phyloP scores from a whole-genome alignment of 2,329 filamentous ascomycete genomes.

The Phialophora tarda region DNA sequence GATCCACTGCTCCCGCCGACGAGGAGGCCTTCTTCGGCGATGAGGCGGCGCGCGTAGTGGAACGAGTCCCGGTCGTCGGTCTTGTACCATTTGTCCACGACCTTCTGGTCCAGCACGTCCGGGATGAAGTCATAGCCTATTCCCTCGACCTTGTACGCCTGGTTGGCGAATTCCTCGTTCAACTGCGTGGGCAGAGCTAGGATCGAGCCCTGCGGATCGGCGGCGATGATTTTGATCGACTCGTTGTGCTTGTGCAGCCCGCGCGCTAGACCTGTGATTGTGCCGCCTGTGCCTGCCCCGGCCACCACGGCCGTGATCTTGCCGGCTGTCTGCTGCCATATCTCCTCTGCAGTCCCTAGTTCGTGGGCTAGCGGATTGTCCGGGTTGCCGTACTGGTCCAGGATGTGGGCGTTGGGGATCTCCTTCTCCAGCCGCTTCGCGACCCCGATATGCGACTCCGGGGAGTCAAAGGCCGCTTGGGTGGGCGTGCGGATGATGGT shows the following conservation, averaged over 20 bases:
- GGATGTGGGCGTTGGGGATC: slow-evolving; percentile 93
- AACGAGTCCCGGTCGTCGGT: slow-evolving; percentile 93
- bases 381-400: slow-evolving; percentile 91
- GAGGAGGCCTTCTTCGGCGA: slow-evolving; percentile 90
- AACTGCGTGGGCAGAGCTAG: slow-evolving; percentile 79
- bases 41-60: slow-evolving; percentile 83
- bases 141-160: slow-evolving; percentile 95
- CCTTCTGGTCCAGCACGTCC: slow-evolving; percentile 80
- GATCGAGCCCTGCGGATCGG: slow-evolving; percentile 90
- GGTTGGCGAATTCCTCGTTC: slow-evolving; percentile 80
- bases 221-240: slow-evolving; percentile 85
- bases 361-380: slow-evolving; percentile 96
- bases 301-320: slow-evolving; percentile 83
- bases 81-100: slow-evolving; percentile 97
- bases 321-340: slow-evolving; percentile 88
- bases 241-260: slow-evolving; percentile 87
- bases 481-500: slow-evolving; percentile 98
- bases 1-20: slow-evolving; percentile 94
- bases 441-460: slow-evolving; percentile 96
- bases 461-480: slow-evolving; percentile 90
- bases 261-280: slow-evolving; percentile 84
- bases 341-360: slow-evolving; percentile 91
- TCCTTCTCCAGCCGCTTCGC: slow-evolving; percentile 89
- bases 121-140: slow-evolving; percentile 99
- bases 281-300: slow-evolving; percentile 93